A percentile compares a stretch with the other conserved stretches of the same genome.
phyloP scores from a whole-genome alignment of 495 filamentous ascomycete species.

The Aspergillus haitiensis region DNA sequence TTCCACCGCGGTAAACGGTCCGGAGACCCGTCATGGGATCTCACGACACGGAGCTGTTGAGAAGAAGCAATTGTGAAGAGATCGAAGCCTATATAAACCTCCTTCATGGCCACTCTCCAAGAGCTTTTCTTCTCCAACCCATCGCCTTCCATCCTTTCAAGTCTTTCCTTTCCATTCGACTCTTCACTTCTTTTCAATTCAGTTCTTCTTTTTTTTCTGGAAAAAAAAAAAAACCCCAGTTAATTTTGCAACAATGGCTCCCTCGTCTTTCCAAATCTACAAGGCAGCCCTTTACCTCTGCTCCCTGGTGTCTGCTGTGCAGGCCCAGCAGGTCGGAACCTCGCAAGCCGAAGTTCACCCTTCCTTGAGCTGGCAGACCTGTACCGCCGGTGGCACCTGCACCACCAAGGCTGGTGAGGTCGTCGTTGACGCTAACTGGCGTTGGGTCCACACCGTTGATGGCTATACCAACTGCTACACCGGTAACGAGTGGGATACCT shows the following conservation, averaged over 20 bases:
- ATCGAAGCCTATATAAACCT: slow-evolving; percentile 8
- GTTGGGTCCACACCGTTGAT: slow-evolving; percentile 55
- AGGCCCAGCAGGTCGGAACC: slow-evolving; percentile 59
- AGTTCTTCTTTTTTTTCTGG: not conserved
- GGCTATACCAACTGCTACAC: slow-evolving; percentile 65
- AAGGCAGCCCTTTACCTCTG: slow-evolving; percentile 29
- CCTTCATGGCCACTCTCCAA: not conserved
- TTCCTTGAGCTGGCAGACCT: slow-evolving; percentile 56
- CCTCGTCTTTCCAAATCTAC: slow-evolving; percentile 20
- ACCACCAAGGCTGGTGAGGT: slow-evolving; percentile 51
- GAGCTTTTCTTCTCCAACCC: not conserved
- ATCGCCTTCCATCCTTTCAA: not conserved
- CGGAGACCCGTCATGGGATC: slow-evolving; percentile 17
- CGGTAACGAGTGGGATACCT: slow-evolving; percentile 57
- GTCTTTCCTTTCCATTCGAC: not conserved
- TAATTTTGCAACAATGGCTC: slow-evolving; percentile 15
- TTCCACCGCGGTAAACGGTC: slow-evolving; percentile 15
- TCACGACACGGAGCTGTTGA: not conserved
- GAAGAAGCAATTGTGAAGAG: not conserved
- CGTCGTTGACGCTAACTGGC: slow-evolving; percentile 67
- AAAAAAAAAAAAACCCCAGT: not conserved
- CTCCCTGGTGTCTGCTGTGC: slow-evolving; percentile 28
- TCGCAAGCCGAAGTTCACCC: slow-evolving; percentile 60
- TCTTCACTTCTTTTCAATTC: not conserved
- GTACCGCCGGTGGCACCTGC: slow-evolving; percentile 54